Evolutionary conservation across 768 basidiomycete species (phyloP).

Genomic region (Phylloporus arenicola): DNA sequence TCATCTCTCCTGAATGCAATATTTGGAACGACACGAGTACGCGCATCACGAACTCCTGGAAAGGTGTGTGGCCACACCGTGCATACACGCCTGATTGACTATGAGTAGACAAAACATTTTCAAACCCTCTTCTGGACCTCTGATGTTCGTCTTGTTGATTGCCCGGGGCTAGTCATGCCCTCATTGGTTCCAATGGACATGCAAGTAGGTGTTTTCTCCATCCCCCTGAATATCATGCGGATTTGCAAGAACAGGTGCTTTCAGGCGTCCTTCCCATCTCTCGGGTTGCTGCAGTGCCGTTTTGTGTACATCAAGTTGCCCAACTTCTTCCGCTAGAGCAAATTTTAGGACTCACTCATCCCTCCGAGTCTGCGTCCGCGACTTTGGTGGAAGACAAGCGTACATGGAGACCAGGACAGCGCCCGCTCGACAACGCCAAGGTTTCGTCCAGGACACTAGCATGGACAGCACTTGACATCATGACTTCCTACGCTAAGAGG

Average conservation of each 20-base stretch:
- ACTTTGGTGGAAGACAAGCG: slow-evolving; percentile 53
- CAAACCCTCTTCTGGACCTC: slow-evolving; percentile 89
- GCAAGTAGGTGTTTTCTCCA: slow-evolving; percentile 43
- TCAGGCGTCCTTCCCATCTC: slow-evolving; percentile 74
- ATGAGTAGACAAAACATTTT: slow-evolving; percentile 80
- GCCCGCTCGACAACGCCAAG: slow-evolving; percentile 17
- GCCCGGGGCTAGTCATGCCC: slow-evolving; percentile 92
- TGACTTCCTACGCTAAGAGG: slow-evolving; percentile 68
- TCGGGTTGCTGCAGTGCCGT: slow-evolving; percentile 75
- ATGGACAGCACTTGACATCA: slow-evolving; percentile 88
- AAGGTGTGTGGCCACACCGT: slow-evolving; percentile 45
- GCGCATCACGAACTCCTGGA: slow-evolving; percentile 81
- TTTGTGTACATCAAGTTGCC: slow-evolving; percentile 70
- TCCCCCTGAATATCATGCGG: background rate
- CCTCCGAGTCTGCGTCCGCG: slow-evolving; percentile 24
- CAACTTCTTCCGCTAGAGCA: slow-evolving; percentile 72
- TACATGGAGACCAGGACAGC: slow-evolving; percentile 63
- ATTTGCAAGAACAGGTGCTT: slow-evolving; percentile 45
- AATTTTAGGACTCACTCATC: slow-evolving; percentile 56
- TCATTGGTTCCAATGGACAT: slow-evolving; percentile 76
- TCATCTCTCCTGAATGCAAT: slow-evolving; percentile 89
- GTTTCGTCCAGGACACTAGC: slow-evolving; percentile 8
- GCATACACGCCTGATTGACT: background rate
- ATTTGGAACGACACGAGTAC: slow-evolving; percentile 72
- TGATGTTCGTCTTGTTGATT: slow-evolving; percentile 87